phyloP scores from a whole-genome alignment of 2,329 filamentous ascomycete species.

The Lithohypha guttulata region DNA sequence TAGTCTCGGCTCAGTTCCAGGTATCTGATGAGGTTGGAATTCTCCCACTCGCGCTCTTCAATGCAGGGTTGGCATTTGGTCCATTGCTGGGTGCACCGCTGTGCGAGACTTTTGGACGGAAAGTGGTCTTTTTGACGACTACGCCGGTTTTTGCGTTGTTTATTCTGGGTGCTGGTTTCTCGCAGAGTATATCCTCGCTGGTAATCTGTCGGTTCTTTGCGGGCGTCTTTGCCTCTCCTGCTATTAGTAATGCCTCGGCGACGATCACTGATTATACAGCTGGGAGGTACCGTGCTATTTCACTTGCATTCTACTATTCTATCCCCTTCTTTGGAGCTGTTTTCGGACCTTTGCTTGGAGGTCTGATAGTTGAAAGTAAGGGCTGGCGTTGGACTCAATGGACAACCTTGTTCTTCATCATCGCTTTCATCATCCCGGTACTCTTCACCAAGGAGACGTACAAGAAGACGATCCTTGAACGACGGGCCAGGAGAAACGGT shows the following conservation, averaged over 20 bases:
- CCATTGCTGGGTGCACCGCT: slow-evolving; percentile 29
- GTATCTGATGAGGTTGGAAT: slow-evolving; percentile 23
- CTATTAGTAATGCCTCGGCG: slow-evolving; percentile 22
- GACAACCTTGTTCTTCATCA: slow-evolving; percentile 24
- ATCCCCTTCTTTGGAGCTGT: slow-evolving; percentile 19
- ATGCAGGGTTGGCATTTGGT: slow-evolving; percentile 28
- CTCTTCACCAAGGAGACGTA: slow-evolving; percentile 27
- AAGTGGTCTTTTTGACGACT: slow-evolving; percentile 27
- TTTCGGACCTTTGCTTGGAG: slow-evolving; percentile 33
- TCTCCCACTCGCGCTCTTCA: slow-evolving; percentile 29
- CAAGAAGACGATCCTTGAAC: slow-evolving; percentile 19
- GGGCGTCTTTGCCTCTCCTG: slow-evolving; percentile 21
- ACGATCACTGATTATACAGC: slow-evolving; percentile 23
- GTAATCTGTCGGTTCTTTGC: slow-evolving; percentile 22
- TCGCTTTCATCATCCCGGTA: slow-evolving; percentile 24
- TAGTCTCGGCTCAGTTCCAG: slow-evolving; percentile 40
- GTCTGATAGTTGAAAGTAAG: slow-evolving; percentile 52
- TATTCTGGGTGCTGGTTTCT: slow-evolving; percentile 19
- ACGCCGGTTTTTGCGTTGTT: slow-evolving; percentile 29
- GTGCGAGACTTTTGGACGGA: slow-evolving; percentile 29
- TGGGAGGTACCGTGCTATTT: slow-evolving; percentile 14
- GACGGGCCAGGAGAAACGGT: slow-evolving; percentile 11
- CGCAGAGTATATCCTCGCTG: slow-evolving; percentile 16
- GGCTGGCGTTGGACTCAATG: slow-evolving; percentile 29
- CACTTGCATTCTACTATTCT: slow-evolving; percentile 19